Conservation (phyloP, 1,284 basidiomycete genomes). For the Cryptococcus sp. region DNA sequence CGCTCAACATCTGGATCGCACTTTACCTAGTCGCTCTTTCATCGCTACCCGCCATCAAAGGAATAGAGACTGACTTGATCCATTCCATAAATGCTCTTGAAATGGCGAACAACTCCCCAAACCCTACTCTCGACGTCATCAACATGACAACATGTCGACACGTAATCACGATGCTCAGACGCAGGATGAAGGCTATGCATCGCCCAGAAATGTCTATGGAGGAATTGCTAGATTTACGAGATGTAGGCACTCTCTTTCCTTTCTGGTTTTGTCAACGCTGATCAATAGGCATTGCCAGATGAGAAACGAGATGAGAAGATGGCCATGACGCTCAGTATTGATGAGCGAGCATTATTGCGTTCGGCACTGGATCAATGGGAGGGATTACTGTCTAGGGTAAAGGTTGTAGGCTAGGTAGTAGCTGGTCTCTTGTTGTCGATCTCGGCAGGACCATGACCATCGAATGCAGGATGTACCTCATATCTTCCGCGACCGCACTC, state of each 20-base stretch:
- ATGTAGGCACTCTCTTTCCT: too few species aligned
- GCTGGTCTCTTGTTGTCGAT: too few species aligned
- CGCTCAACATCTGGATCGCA: slow-evolving; percentile 16
- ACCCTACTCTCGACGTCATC: neutral
- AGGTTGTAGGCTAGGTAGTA: too few species aligned
- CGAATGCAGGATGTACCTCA: too few species aligned
- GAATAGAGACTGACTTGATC: neutral
- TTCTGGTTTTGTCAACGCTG: slow-evolving; percentile 8
- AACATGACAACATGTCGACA: neutral
- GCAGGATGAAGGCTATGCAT: slow-evolving; percentile 14
- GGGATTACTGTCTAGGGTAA: too few species aligned
- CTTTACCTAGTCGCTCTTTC: slow-evolving; percentile 6
- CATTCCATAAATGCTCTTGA: neutral
- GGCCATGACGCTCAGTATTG: slow-evolving; percentile 38
- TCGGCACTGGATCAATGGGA: slow-evolving; percentile 33
- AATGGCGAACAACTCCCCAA: neutral
- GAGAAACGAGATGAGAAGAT: slow-evolving; percentile 21
- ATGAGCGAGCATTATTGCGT: slow-evolving; percentile 37
- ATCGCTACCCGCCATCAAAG: neutral
- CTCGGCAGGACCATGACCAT: too few species aligned
- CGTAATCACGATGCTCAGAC: neutral
- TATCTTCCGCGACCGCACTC: too few species aligned
- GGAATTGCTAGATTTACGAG: slow-evolving; percentile 25
- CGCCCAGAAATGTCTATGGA: slow-evolving; percentile 13
- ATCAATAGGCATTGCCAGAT: slow-evolving; percentile 13